Base-by-base conservation (phyloP, 352 stramenopile genomes). In the Globisporangium orthogonon region DNA sequence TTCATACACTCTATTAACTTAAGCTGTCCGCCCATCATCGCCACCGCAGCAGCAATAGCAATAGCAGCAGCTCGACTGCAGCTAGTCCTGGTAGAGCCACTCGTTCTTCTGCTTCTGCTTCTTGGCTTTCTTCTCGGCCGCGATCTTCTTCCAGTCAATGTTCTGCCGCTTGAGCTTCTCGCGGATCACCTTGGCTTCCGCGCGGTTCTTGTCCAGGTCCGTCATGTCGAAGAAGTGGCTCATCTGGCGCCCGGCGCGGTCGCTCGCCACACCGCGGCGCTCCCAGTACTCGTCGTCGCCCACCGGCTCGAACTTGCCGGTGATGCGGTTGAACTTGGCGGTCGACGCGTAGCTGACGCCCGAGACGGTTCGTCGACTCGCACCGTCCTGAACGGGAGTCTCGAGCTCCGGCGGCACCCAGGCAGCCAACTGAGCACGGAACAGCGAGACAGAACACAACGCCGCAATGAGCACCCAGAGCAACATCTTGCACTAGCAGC, bases 61-160 rank as follows among this genome's bases (percentile, higher is more conserved):
- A n/a, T 37, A 37, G 33, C 33, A 10, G 33, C 33, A 10, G 33
- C 33, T 37, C 33, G 18, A 7, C 47, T 3, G 7, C 2, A 13
- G 9, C 66, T 71, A 94, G 66, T 93, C 85, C 43, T 77, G 75
- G 61, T 77, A 94, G 50, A 94, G 74, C 85, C 85, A 94, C 56
- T 93, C 80, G 64, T 91, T 93, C 63, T 76, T 83, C 55, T 87
- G 74, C 66, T 92, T 91, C 30, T 81, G 71, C 53, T 92, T 91
- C 61, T 90, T 89, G 18, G 81, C 76, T 60, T 95, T 95, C 66
- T 95, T 95, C 60, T 91, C 81, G 1, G 76, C 77, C 13, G 77
- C 65, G 47, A 92, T 70, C 67, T 93, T 94, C 53, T 89, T 91
- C 86, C 86, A 95, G 66, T 95, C 76, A 55, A 93, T 84, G 58